These are phyloP conservation scores for Backusella circina DNA, from an alignment of 192 early-diverging fungal genomes.

Conservation along the genomic window DNA sequence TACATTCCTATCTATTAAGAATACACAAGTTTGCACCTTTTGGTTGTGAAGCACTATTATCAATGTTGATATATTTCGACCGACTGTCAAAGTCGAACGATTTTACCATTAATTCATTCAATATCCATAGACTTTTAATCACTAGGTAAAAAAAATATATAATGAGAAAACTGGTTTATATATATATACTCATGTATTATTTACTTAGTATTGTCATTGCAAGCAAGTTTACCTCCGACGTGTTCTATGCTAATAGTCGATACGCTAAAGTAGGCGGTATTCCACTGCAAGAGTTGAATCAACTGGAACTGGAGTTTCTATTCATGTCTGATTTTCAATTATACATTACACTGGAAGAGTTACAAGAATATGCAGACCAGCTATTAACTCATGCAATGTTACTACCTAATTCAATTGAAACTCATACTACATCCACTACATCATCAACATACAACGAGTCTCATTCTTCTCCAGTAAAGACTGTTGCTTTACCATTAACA, in stretches of 20 bases:
- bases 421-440: neutral
- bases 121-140: constrained; percentile 68
- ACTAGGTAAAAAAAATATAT: constrained; percentile 32
- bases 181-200: neutral
- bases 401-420: constrained; percentile 4
- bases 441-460: neutral
- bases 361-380: constrained; percentile 61
- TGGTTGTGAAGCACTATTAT: constrained; percentile 60
- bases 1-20: constrained; percentile 62
- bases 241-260: constrained; percentile 66
- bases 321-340: constrained; percentile 68
- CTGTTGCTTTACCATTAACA: constrained; percentile 1
- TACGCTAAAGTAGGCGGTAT: constrained; percentile 78
- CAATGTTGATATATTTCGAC: constrained; percentile 70
- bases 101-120: constrained; percentile 59
- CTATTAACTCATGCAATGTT: constrained; percentile 37
- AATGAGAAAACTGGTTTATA: neutral
- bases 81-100: constrained; percentile 50
- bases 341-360: constrained; percentile 52
- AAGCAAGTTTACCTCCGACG: constrained; percentile 68
- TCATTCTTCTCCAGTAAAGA: neutral
- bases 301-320: constrained; percentile 73
- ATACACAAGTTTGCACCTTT: constrained; percentile 68
- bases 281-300: constrained; percentile 65
- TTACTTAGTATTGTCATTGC: constrained; percentile 56